Base-by-base conservation (phyloP, 495 filamentous ascomycete genomes). In the Lasiosphaeria ovina region DNA sequence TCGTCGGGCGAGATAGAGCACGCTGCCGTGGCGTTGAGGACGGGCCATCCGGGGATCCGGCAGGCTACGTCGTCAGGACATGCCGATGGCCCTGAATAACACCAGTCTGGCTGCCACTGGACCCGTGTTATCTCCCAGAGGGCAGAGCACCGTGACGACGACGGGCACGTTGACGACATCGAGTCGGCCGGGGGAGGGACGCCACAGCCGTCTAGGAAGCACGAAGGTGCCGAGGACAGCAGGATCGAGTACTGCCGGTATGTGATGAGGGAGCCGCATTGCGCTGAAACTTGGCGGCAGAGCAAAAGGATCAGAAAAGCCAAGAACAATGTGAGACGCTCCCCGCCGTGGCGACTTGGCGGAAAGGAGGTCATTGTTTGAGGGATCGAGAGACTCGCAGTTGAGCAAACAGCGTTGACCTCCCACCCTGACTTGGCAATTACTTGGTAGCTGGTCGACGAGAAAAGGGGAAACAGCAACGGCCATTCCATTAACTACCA, bases 241-340 rank as follows among this genome's bases (percentile, higher is more conserved):
- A 58, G 47, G 33, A 51, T 45, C 9, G 11, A 17, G 36, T 40
- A 52, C 35, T 58, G 56, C 6, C 56, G 56, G 35, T 58, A 58
- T 24, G 56, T 58, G 34, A 58, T 51, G 14, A 58, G 48, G 5
- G 56, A 58, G 16, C 56, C 56, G 24, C 56, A 58, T 38, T 31
- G 34, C n/a, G 51, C 4, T 24, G 24, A 24, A 24, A 24, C 34
- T 36, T n/a, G 2, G 32, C 17, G 12, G 33, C 34, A 16, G 11
- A 38, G 4, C 6, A 11, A 38, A 38, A 3, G 11, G 51, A 10
- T 3, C 4, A 34, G 14, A 5, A 6, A 8, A 54, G 34, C 6
- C 36, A 3, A 1, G 35, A 10, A 34, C 11, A 52, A 35, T 3
- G 33, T 6, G 31, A 52, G n/a, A 52, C 35, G 6, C 6, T 6